Evolutionary conservation across 2,329 filamentous ascomycete genomes (phyloP).

Genomic region (Teratosphaeria gauchensis): DNA sequence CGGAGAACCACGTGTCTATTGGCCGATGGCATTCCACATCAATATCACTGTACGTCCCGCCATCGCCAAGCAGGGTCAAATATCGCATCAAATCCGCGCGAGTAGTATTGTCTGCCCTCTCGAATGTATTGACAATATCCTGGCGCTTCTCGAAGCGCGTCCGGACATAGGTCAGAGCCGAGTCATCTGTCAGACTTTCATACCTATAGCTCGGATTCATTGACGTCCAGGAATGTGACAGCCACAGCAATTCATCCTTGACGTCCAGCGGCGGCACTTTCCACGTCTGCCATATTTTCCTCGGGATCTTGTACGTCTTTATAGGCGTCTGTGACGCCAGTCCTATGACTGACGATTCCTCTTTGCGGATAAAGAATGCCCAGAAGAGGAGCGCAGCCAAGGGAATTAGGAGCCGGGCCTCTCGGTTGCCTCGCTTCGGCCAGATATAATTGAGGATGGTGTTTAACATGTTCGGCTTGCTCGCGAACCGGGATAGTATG

Average conservation of each 20-base stretch:
- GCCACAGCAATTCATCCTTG: slow-evolving; percentile 3
- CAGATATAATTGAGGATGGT: neutral
- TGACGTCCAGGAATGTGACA: slow-evolving; percentile 5
- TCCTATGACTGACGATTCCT: neutral
- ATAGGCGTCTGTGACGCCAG: neutral
- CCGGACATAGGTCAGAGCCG: slow-evolving; percentile 6
- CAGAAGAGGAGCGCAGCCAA: neutral
- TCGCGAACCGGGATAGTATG: neutral
- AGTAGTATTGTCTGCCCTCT: slow-evolving; percentile 5
- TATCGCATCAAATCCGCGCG: slow-evolving; percentile 13
- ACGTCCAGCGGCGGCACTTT: neutral
- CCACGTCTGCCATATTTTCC: slow-evolving; percentile 10
- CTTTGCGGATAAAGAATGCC: neutral
- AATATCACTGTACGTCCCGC: slow-evolving; percentile 14
- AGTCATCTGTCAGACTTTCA: slow-evolving; percentile 6
- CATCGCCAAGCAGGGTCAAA: slow-evolving; percentile 10
- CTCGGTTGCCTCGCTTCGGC: neutral
- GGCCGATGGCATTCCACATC: slow-evolving; percentile 10
- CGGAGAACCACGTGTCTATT: slow-evolving; percentile 11
- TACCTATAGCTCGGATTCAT: slow-evolving; percentile 9
- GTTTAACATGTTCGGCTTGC: neutral
- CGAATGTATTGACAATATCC: slow-evolving; percentile 7
- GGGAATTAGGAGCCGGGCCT: neutral
- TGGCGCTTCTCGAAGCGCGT: slow-evolving; percentile 4
- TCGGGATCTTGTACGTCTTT: slow-evolving; percentile 1